Conservation (phyloP, 2,329 filamentous ascomycete genomes). For the Talaromyces sp. region DNA sequence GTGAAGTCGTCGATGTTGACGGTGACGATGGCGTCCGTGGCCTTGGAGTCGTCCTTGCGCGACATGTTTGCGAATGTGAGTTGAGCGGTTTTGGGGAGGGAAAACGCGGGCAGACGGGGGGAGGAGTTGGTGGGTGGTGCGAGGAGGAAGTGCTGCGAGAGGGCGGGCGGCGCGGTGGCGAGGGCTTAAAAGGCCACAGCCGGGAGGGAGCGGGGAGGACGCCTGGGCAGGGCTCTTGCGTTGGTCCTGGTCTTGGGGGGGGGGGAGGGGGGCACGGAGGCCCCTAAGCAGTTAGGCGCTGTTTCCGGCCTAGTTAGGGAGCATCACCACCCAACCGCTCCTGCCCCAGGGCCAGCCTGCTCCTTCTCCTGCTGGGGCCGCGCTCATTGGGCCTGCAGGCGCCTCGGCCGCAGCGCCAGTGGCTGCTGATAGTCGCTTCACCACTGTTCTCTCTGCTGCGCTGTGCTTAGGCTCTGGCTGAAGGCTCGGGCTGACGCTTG, state of each 20-base stretch:
- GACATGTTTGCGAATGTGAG: conserved; percentile 28
- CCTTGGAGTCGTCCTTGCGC: conserved; percentile 31
- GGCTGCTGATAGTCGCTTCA: background rate
- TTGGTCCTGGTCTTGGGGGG: conserved; percentile 10
- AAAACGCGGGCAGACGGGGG: conserved; percentile 43
- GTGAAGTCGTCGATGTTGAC: conserved; percentile 69
- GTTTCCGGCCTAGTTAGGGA: background rate
- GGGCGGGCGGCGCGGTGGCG: background rate
- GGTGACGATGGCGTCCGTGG: conserved; percentile 28
- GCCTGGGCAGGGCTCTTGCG: background rate
- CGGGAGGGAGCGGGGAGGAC: background rate
- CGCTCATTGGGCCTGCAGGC: conserved; percentile 1
- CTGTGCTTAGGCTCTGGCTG: no score
- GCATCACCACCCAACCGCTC: background rate
- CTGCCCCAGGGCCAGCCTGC: background rate
- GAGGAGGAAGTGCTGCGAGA: conserved; percentile 7
- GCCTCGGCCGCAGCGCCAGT: background rate
- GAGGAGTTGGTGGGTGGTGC: conserved; percentile 37
- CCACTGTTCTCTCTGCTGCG: background rate
- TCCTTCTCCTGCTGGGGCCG: conserved; percentile 3
- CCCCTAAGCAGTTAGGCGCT: conserved; percentile 11
- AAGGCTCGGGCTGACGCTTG: background rate
- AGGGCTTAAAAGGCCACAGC: conserved; percentile 1
- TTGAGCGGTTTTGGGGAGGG: background rate
- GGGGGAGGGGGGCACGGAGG: conserved; percentile 3